Evolutionary conservation across 129 eudicot genomes (phyloP).

Genomic region (sunflower (Helianthus annuus)): HanXRQr2.0-SUNRISE NC_035435.2:41938236-41938735

Average conservation of each 20-base stretch:
- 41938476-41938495: constrained; percentile 48
- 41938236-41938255: too few species aligned
- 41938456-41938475: constrained; percentile 52
- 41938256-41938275: constrained; percentile 41
- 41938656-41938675: background rate
- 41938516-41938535: constrained; percentile 36
- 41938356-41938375: constrained; percentile 26
- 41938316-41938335: constrained; percentile 21
- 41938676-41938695: background rate
- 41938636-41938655: background rate
- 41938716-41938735: background rate
- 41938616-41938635: background rate
- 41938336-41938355: constrained; percentile 51
- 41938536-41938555: constrained; percentile 60
- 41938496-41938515: constrained; percentile 22
- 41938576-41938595: constrained; percentile 5
- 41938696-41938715: background rate
- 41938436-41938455: constrained; percentile 58
- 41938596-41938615: background rate
- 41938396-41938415: constrained; percentile 53
- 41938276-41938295: constrained; percentile 48
- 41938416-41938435: constrained; percentile 56
- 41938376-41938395: constrained; percentile 32
- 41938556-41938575: constrained; percentile 53
- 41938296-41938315: constrained; percentile 28